A percentile compares a stretch with the other conserved stretches of the same genome.
These are phyloP conservation scores for Murraya koenigii DNA, from an alignment of 345 rosid genomes.

Conservation along the genomic window DNA sequence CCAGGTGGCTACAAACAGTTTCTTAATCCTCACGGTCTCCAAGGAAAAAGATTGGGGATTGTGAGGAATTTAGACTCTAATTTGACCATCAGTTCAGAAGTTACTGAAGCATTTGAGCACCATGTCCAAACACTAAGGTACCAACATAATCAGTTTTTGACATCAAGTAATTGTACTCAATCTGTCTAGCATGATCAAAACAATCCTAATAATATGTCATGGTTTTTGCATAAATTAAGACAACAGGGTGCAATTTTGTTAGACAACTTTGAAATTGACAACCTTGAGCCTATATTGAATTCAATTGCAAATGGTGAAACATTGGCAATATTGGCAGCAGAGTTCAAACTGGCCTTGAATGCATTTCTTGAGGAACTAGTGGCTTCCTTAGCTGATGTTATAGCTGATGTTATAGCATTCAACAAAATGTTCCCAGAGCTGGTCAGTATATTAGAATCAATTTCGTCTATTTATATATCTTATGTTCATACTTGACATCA, in stretches of 20 bases:
- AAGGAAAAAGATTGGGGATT: constrained; percentile 34
- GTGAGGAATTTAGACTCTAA: constrained; percentile 20
- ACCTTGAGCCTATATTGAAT: neutral
- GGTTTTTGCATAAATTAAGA: constrained; percentile 11
- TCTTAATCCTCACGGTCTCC: constrained; percentile 25
- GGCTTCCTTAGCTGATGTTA: constrained; percentile 24
- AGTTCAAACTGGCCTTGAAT: constrained; percentile 30
- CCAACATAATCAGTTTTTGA: neutral
- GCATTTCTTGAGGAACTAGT: constrained; percentile 25
- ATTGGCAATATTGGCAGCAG: constrained; percentile 16
- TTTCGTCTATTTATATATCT: neutral
- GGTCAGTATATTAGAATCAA: constrained; percentile 18
- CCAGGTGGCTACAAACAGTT: constrained; percentile 58
- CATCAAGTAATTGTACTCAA: neutral
- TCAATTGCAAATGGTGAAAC: constrained; percentile 10
- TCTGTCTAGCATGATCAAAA: neutral
- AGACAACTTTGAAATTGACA: constrained; percentile 22
- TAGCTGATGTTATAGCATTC: constrained; percentile 32
- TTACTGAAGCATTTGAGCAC: constrained; percentile 14
- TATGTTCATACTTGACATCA: neutral
- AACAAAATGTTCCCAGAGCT: constrained; percentile 17
- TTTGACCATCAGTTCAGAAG: neutral
- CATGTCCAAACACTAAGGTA: constrained; percentile 37
- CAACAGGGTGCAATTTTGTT: constrained; percentile 30
- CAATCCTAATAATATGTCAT: neutral